Evolutionary conservation across 768 basidiomycete genomes (phyloP).

Genomic region (Sporobolomyces pararoseus): DNA sequence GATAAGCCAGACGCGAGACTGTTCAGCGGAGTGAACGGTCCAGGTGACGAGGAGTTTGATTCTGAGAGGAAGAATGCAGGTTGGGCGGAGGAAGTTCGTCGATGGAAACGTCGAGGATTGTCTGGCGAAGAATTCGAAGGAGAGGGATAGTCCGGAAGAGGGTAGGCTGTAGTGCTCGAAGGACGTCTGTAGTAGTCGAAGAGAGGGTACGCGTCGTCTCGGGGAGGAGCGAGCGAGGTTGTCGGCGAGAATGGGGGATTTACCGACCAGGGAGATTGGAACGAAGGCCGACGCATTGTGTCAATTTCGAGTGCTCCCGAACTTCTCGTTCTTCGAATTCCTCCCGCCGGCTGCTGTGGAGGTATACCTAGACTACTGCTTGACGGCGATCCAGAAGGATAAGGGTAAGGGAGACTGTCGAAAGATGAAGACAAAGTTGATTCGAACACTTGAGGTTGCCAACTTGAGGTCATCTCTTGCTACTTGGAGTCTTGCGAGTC

Average conservation of each 20-base stretch:
- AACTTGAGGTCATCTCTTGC: slow-evolving; percentile 4
- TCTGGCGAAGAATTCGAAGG: not conserved
- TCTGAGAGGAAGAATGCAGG: not conserved
- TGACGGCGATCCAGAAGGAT: not conserved
- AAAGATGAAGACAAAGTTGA: not conserved
- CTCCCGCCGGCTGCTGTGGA: not conserved
- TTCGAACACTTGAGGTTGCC: not conserved
- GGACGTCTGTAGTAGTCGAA: not conserved
- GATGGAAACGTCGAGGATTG: not conserved
- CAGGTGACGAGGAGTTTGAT: not conserved
- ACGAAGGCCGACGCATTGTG: not conserved
- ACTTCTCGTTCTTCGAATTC: not conserved
- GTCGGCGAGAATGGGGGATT: not conserved
- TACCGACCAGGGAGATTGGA: not conserved
- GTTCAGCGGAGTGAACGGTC: not conserved
- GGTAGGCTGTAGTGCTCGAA: slow-evolving; percentile 1
- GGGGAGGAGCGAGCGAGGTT: not conserved
- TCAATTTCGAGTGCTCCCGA: slow-evolving; percentile 1
- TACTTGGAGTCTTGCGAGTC: too few relatives aligned
- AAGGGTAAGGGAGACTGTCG: slow-evolving; percentile 16
- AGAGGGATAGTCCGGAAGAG: not conserved
- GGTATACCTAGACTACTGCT: not conserved
- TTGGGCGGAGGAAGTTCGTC: slow-evolving; percentile 2
- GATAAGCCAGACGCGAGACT: not conserved
- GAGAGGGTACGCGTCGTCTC: not conserved